These are phyloP conservation scores for Albizia julibrissin DNA, from an alignment of 306 rosid genomes.

Conservation along the genomic window DNA sequence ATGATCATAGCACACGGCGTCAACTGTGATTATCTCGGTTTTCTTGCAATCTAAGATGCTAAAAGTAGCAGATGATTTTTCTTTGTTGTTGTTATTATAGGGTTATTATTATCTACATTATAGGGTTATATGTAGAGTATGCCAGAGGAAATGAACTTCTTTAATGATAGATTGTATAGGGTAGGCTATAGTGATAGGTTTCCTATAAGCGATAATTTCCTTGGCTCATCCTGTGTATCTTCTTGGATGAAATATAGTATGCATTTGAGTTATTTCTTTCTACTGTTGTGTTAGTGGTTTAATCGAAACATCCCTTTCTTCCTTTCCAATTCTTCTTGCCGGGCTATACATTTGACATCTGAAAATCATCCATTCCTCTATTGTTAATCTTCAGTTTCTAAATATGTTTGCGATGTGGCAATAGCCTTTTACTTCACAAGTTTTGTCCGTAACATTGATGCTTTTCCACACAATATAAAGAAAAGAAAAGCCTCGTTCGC, in stretches of 20 bases:
- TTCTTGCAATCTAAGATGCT: neutral
- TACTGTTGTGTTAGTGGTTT: neutral
- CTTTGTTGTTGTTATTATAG: neutral
- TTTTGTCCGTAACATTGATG: neutral
- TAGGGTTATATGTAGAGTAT: neutral
- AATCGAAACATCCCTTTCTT: neutral
- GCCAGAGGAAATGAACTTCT: neutral
- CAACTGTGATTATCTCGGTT: neutral
- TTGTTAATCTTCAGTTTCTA: neutral
- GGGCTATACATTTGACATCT: neutral
- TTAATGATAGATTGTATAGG: neutral
- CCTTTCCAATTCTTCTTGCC: neutral
- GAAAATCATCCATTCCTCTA: neutral
- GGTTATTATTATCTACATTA: neutral
- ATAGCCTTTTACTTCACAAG: neutral
- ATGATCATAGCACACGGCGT: neutral
- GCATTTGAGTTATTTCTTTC: neutral
- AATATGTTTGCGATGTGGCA: neutral
- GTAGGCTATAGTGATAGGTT: neutral
- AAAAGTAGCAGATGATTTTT: neutral
- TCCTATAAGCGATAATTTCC: neutral
- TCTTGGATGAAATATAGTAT: neutral
- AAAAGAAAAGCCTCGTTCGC: neutral
- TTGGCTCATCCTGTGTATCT: neutral
- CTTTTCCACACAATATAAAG: neutral